phyloP scores from a whole-genome alignment of 495 filamentous ascomycete genomes.

The Xylaria castorea region DNA sequence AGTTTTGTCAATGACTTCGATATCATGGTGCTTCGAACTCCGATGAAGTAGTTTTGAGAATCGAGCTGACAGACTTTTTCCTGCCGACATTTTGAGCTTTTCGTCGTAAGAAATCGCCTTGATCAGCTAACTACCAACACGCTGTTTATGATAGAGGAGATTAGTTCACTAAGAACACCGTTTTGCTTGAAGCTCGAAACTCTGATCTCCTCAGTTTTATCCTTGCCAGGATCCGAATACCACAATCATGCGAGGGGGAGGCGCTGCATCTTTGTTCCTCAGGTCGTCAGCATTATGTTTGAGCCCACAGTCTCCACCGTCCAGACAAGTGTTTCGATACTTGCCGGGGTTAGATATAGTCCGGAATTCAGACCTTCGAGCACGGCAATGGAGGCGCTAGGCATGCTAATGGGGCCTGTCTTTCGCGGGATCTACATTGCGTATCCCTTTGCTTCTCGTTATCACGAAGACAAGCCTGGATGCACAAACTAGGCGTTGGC shows the following conservation, averaged over 20 bases:
- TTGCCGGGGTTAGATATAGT: background rate
- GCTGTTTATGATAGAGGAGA: background rate
- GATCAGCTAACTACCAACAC: background rate
- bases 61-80: slow-evolving; percentile 21
- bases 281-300: background rate
- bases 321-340: background rate
- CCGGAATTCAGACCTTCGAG: background rate
- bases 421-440: background rate
- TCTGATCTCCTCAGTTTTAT: background rate
- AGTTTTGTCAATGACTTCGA: background rate
- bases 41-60: slow-evolving; percentile 27
- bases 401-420: background rate
- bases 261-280: slow-evolving; percentile 1
- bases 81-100: slow-evolving; percentile 7
- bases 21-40: slow-evolving; percentile 10
- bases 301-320: slow-evolving; percentile 10
- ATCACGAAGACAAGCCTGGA: background rate
- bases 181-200: background rate
- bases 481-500: background rate
- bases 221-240: background rate
- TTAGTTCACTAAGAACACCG: background rate
- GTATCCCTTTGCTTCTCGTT: no score
- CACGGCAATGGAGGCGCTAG: background rate
- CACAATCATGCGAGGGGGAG: background rate
- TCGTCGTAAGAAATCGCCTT: background rate